A percentile compares a stretch with the other conserved stretches of the same genome.
phyloP scores from a whole-genome alignment of 1,284 basidiomycete genomes.

The Moesziomyces globuligerus region DNA sequence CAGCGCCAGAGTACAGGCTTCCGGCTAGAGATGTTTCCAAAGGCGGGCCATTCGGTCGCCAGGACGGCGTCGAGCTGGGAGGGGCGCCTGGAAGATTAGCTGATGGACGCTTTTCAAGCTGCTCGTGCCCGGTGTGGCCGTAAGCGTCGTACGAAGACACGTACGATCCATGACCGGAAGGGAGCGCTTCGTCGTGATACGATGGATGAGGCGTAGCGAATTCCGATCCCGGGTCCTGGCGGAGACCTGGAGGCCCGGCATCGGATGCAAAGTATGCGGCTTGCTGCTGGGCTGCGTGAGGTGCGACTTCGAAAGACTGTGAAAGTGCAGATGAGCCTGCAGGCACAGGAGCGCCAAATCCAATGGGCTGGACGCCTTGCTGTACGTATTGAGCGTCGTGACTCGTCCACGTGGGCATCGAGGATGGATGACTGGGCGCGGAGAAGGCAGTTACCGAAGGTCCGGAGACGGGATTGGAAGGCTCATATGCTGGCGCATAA shows the following conservation, averaged over 20 bases:
- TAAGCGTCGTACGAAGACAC: slow-evolving; percentile 20
- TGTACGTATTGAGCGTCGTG: slow-evolving; percentile 21
- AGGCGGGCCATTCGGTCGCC: slow-evolving; percentile 28
- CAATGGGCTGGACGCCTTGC: slow-evolving; percentile 4
- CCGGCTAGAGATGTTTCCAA: slow-evolving; percentile 40
- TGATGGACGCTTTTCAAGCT: slow-evolving; percentile 16
- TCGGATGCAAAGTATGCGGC: slow-evolving; percentile 19
- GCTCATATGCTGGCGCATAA: slow-evolving; percentile 15
- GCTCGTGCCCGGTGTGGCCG: slow-evolving; percentile 7
- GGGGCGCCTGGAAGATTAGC: slow-evolving; percentile 8
- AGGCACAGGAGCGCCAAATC: slow-evolving; percentile 1
- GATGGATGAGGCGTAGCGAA: slow-evolving; percentile 11
- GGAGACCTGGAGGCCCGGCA: slow-evolving; percentile 7
- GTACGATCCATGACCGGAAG: slow-evolving; percentile 22
- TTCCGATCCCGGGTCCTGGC: slow-evolving; percentile 1
- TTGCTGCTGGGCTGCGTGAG: slow-evolving; percentile 19
- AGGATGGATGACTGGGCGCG: slow-evolving; percentile 6
- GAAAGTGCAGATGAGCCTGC: neutral
- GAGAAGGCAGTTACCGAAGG: slow-evolving; percentile 4
- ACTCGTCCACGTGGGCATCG: slow-evolving; percentile 13
- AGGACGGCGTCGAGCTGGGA: slow-evolving; percentile 6
- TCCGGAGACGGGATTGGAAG: slow-evolving; percentile 1
- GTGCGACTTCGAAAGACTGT: slow-evolving; percentile 18
- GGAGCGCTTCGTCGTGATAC: slow-evolving; percentile 10
- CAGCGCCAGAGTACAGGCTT: slow-evolving; percentile 23